A percentile compares a stretch with the other conserved stretches of the same genome.
Evolutionary conservation across 148 eudicot species (phyloP).

Genomic region (Simmondsia chinensis): DNA sequence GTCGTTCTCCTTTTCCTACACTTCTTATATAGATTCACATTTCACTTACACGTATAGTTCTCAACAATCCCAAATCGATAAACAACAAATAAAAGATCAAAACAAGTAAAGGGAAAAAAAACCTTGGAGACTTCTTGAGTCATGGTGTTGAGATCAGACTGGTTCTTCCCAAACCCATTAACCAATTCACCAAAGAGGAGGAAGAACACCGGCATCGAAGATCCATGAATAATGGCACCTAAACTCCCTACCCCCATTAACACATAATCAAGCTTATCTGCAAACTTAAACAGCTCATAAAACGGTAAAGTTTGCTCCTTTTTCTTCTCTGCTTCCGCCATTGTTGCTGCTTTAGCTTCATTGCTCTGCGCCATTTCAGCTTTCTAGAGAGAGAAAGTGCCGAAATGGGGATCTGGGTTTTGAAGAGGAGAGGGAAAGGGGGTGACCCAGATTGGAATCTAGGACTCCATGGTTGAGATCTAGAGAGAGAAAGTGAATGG

Average conservation of each 20-base stretch:
- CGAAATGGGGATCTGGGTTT: background rate
- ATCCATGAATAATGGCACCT: constrained; percentile 88
- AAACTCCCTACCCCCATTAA: constrained; percentile 61
- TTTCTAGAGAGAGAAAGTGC: background rate
- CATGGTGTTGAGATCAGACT: constrained; percentile 67
- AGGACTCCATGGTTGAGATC: too few relatives aligned
- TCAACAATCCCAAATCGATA: constrained; percentile 28
- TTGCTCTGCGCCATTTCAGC: constrained; percentile 35
- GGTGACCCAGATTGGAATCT: background rate
- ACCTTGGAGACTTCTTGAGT: constrained; percentile 97
- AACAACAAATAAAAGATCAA: background rate
- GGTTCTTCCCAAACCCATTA: constrained; percentile 92
- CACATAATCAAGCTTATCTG: constrained; percentile 62
- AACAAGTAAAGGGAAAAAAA: background rate
- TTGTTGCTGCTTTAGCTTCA: constrained; percentile 51
- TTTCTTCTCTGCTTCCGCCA: constrained; percentile 74
- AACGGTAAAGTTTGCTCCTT: constrained; percentile 84
- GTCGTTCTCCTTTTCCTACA: too few relatives aligned
- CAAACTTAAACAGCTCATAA: constrained; percentile 70
- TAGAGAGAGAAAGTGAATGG: too few relatives aligned
- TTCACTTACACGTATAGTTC: too few relatives aligned
- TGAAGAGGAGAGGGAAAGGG: background rate
- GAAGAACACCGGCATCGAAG: constrained; percentile 97
- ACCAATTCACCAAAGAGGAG: constrained; percentile 91
- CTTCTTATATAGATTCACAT: too few relatives aligned